Percentiles rank a stretch among this genome's conserved stretches.
Evolutionary conservation across 2,329 filamentous ascomycete genomes (phyloP).

Genomic region (Arthroderma sp.): DNA sequence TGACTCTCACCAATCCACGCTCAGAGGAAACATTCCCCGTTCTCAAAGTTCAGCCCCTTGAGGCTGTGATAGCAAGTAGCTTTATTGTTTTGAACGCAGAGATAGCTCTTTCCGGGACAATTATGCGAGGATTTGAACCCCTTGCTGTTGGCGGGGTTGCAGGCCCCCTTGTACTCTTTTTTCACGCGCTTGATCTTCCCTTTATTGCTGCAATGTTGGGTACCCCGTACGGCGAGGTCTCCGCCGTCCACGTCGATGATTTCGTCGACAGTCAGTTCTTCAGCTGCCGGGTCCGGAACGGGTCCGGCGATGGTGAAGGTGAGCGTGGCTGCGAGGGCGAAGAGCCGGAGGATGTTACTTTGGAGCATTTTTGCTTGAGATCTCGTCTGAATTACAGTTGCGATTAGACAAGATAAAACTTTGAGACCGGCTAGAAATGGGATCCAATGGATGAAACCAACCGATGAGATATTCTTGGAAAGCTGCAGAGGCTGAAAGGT

Average conservation of each 20-base stretch:
- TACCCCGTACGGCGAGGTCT: neutral
- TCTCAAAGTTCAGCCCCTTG: neutral
- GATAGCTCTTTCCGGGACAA: neutral
- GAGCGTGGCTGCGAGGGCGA: neutral
- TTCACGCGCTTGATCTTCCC: neutral
- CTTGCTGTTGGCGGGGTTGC: neutral
- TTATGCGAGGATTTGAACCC: neutral
- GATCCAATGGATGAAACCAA: too few species aligned
- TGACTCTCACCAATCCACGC: neutral
- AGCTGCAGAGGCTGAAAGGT: too few species aligned
- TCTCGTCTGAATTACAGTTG: too few species aligned
- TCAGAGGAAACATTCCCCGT: neutral
- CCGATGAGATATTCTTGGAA: too few species aligned
- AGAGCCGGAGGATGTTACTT: neutral
- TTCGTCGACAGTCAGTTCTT: neutral
- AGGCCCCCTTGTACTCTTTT: neutral
- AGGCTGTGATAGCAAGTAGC: neutral
- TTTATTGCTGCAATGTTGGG: neutral
- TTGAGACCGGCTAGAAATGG: too few species aligned
- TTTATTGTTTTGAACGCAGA: neutral
- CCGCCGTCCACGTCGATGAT: neutral
- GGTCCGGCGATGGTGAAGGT: neutral
- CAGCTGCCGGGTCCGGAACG: too few species aligned
- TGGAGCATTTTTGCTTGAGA: neutral
- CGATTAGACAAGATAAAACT: too few species aligned